Evolutionary conservation across 352 stramenopile genomes (phyloP).

Genomic region (Phytopythium kandeliae): DNA sequence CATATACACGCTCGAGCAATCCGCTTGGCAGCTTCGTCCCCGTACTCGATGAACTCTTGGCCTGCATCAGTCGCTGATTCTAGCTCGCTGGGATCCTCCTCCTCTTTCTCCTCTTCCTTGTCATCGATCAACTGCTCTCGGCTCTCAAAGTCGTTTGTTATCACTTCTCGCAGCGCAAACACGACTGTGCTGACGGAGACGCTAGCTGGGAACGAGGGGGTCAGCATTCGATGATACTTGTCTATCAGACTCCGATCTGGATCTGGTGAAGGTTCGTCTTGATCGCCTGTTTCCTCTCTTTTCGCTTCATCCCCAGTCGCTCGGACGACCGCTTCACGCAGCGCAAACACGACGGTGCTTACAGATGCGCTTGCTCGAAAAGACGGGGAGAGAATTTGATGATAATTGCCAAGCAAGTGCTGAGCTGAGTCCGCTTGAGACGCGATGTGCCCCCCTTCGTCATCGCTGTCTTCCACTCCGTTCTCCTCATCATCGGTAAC

Average conservation of each 20-base stretch:
- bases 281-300: not conserved
- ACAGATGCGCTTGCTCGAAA: not conserved
- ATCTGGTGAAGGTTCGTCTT: not conserved
- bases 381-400: not conserved
- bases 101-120: slow-evolving; percentile 4
- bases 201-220: not conserved
- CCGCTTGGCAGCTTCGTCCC: slow-evolving; percentile 29
- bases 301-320: not conserved
- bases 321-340: not conserved
- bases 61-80: not conserved
- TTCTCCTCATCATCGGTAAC: not conserved
- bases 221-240: not conserved
- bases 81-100: no score
- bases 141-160: not conserved
- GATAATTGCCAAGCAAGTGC: not conserved
- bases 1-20: slow-evolving; percentile 18
- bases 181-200: not conserved
- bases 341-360: not conserved
- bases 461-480: slow-evolving; percentile 8
- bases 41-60: slow-evolving; percentile 45
- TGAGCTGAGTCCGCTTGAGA: not conserved
- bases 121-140: slow-evolving; percentile 10
- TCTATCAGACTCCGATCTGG: not conserved
- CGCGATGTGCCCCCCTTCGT: not conserved
- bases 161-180: not conserved